phyloP scores from a whole-genome alignment of 2,329 filamentous ascomycete genomes.

The Tolypocladium paradoxum region DNA sequence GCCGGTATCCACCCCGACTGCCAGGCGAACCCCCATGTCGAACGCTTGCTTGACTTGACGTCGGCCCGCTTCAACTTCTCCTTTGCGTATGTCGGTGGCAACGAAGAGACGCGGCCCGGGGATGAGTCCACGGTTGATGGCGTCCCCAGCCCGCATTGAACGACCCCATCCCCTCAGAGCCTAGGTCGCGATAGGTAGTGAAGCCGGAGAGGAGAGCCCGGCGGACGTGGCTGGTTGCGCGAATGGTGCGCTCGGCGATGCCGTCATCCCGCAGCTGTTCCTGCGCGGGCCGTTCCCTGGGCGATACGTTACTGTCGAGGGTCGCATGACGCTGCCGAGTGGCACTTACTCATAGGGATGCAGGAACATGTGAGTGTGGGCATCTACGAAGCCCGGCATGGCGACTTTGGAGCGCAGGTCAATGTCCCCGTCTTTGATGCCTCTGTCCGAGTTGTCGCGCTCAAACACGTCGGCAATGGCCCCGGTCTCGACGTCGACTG shows the following conservation, averaged over 20 bases:
- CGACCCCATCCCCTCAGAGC: conserved; percentile 38
- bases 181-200: conserved; percentile 47
- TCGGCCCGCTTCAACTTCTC: conserved; percentile 26
- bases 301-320: not conserved
- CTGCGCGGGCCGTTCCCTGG: conserved; percentile 25
- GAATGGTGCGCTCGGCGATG: conserved; percentile 43
- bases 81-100: conserved; percentile 27
- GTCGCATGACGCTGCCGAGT: not conserved
- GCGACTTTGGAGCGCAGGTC: conserved; percentile 42
- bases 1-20: conserved; percentile 43
- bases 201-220: conserved; percentile 44
- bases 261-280: conserved; percentile 48
- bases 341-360: conserved; percentile 31
- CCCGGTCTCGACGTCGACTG: not conserved
- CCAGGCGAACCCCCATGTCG: conserved; percentile 36
- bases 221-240: conserved; percentile 41
- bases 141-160: conserved; percentile 39
- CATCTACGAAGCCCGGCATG: conserved; percentile 42
- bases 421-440: conserved; percentile 25
- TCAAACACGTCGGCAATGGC: not conserved
- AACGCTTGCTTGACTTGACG: conserved; percentile 31
- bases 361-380: conserved; percentile 46
- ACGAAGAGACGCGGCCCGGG: conserved; percentile 46
- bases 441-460: not conserved
- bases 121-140: conserved; percentile 40